Evolutionary conservation across 352 stramenopile genomes (phyloP).

Genomic region (Phytophthora hibernalis): DNA sequence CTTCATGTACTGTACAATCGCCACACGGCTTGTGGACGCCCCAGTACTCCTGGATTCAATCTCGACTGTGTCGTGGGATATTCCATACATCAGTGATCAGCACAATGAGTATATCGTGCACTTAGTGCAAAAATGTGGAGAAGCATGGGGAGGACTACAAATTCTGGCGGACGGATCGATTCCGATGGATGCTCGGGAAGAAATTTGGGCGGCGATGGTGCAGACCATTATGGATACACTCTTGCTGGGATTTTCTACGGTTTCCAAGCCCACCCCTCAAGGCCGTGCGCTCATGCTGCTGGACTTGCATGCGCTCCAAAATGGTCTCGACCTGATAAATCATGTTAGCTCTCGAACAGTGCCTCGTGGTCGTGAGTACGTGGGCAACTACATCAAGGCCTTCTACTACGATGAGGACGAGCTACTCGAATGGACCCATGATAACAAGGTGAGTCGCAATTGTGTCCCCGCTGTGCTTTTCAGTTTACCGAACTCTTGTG

Average conservation of each 20-base stretch:
- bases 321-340: conserved; percentile 85
- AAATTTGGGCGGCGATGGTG: conserved; percentile 85
- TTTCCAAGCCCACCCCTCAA: conserved; percentile 93
- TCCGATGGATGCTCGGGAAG: conserved; percentile 68
- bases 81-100: conserved; percentile 69
- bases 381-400: conserved; percentile 89
- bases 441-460: conserved; percentile 61
- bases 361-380: conserved; percentile 63
- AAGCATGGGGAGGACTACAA: conserved; percentile 78
- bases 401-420: conserved; percentile 91
- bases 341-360: conserved; percentile 64
- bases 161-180: conserved; percentile 73
- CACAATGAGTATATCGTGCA: conserved; percentile 85
- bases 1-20: conserved; percentile 72
- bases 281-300: conserved; percentile 97
- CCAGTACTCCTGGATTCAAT: conserved; percentile 54
- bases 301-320: conserved; percentile 93
- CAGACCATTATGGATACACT: conserved; percentile 91
- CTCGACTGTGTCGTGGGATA: conserved; percentile 65
- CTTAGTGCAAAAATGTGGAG: conserved; percentile 82
- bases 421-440: conserved; percentile 82
- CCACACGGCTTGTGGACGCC: conserved; percentile 52
- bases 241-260: conserved; percentile 91
- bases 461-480: background rate
- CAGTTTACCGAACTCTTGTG: conserved; percentile 1